Conservation (phyloP, 371 early-diverging fungal species). For the Phascolomyces articulosus region DNA sequence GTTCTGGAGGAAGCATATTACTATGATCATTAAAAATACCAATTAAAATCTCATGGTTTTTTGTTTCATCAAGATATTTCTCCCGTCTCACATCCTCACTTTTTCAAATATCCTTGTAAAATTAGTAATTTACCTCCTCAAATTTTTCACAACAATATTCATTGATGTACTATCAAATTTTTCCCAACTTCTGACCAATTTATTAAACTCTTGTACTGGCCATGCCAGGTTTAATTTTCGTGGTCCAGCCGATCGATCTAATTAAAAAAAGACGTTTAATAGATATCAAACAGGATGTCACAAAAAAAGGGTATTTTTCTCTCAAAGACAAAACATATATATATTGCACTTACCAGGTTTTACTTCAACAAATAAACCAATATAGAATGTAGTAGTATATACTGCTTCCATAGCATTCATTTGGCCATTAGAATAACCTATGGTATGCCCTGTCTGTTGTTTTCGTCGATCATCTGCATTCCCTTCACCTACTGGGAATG, state of each 20-base stretch:
- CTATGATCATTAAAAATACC: slow-evolving; percentile 17
- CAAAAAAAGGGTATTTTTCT: background rate
- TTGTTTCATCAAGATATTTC: too few species aligned
- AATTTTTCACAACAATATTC: slow-evolving; percentile 69
- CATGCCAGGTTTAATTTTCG: slow-evolving; percentile 73
- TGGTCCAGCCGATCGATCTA: slow-evolving; percentile 4
- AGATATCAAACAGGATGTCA: background rate
- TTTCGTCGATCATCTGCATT: slow-evolving; percentile 36
- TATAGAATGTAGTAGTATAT: slow-evolving; percentile 86
- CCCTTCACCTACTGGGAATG: slow-evolving; percentile 38
- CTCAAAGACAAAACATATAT: background rate
- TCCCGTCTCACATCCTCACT: too few species aligned
- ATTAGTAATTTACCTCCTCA: slow-evolving; percentile 62
- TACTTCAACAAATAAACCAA: slow-evolving; percentile 75
- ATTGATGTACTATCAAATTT: slow-evolving; percentile 69
- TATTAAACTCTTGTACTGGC: slow-evolving; percentile 82
- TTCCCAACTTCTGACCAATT: slow-evolving; percentile 82
- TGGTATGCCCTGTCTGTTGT: slow-evolving; percentile 31
- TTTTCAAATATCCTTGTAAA: background rate
- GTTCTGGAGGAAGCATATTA: slow-evolving; percentile 46
- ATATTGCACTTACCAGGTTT: slow-evolving; percentile 57
- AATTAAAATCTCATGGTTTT: background rate
- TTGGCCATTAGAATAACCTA: slow-evolving; percentile 29
- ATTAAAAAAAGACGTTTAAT: too few species aligned
- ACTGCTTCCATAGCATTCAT: slow-evolving; percentile 29